Percentiles rank a stretch among this genome's conserved stretches.
These are phyloP conservation scores for Oryza australiensis DNA, from an alignment of 176 grass and related monocot species.

Conservation along the genomic window DNA sequence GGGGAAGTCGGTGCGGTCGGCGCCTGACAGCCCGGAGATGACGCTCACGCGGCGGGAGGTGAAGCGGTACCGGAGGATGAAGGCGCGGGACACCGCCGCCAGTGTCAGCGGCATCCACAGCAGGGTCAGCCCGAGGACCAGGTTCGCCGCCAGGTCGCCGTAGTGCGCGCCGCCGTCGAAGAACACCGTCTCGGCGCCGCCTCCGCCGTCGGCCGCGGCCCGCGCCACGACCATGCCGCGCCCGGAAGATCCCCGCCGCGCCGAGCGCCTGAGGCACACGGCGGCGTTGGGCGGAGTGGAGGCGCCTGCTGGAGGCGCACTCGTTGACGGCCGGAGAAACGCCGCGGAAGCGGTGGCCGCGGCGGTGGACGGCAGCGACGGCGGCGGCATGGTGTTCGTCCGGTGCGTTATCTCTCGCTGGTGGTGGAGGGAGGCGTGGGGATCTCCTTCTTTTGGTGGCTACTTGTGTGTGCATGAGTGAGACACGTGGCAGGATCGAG, in stretches of 20 bases:
- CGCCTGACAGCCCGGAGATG: conserved; percentile 76
- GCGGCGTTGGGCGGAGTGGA: neutral
- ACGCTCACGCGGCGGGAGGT: conserved; percentile 82
- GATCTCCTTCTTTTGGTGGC: neutral
- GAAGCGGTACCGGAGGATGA: conserved; percentile 93
- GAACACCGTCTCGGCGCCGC: conserved; percentile 60
- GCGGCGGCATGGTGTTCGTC: conserved; percentile 14
- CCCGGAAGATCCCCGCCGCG: neutral
- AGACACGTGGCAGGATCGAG: neutral
- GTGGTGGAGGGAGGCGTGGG: conserved; percentile 15
- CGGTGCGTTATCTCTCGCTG: conserved; percentile 28
- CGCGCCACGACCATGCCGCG: conserved; percentile 5
- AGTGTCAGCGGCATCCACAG: conserved; percentile 92
- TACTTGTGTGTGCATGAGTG: neutral
- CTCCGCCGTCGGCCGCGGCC: conserved; percentile 23
- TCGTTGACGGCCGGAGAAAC: conserved; percentile 4
- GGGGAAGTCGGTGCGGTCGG: conserved; percentile 89
- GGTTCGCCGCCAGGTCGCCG: conserved; percentile 81
- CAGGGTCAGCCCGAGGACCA: conserved; percentile 76
- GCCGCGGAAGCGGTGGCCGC: neutral
- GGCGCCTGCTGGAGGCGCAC: conserved; percentile 21
- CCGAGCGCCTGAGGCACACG: neutral
- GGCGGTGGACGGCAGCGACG: conserved; percentile 25
- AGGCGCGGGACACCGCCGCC: conserved; percentile 77
- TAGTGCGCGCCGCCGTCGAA: conserved; percentile 94